A percentile compares a stretch with the other conserved stretches of the same genome.
Evolutionary conservation across 257 asterid genomes (phyloP).

Genomic region (Jasminum sambac): DNA sequence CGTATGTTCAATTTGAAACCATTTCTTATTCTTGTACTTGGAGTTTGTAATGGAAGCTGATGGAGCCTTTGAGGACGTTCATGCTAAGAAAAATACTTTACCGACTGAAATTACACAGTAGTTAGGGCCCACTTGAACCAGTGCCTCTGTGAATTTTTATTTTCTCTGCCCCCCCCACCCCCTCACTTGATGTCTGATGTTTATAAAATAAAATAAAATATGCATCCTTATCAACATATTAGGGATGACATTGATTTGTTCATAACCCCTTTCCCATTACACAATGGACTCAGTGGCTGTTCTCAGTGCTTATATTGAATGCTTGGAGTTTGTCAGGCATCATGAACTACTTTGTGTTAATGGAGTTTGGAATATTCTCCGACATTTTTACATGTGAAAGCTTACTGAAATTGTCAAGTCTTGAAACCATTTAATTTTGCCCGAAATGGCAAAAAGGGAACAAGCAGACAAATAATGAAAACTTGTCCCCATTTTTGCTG

Average conservation of each 20-base stretch:
- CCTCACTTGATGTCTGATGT: too few relatives aligned
- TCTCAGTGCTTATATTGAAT: constrained; percentile 33
- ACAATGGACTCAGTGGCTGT: constrained; percentile 29
- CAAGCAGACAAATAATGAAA: not conserved
- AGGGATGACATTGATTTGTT: constrained; percentile 26
- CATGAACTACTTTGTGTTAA: constrained; percentile 34
- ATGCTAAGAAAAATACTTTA: not conserved
- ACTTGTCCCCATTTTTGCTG: not conserved
- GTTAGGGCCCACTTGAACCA: not conserved
- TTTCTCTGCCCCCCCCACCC: too few relatives aligned
- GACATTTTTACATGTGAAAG: constrained; percentile 20
- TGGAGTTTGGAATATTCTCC: constrained; percentile 54
- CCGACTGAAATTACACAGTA: not conserved
- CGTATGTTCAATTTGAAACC: not conserved
- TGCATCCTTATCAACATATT: not conserved
- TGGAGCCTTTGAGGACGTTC: not conserved
- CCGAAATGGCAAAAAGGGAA: not conserved
- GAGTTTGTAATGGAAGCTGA: too few relatives aligned
- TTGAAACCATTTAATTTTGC: not conserved
- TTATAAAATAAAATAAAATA: not conserved
- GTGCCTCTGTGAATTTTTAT: not conserved
- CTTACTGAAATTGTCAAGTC: not conserved
- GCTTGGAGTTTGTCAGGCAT: constrained; percentile 51
- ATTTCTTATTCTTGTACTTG: too few relatives aligned
- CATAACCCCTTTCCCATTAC: constrained; percentile 21